Evolutionary conservation across 768 basidiomycete species (phyloP), one percentile per base, ranked within the genome.

Genomic region (Tephrocybe sp.): DNA sequence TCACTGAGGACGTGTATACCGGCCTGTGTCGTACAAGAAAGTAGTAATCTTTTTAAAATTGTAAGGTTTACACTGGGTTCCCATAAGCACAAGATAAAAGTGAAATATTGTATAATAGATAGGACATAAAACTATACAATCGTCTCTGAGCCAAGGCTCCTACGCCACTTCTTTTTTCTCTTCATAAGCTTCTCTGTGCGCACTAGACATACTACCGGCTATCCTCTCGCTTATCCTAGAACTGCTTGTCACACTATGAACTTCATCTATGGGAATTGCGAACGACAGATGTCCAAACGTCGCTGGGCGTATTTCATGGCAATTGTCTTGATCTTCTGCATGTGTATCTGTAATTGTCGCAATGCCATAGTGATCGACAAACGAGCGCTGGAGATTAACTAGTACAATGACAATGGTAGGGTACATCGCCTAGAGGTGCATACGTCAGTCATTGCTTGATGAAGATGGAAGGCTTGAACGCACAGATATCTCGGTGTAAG

Each of bases 221-320:
- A 15, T 15, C 13, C 27, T 29, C 5, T 34, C 33, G 4, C 13
- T 34, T 7, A n/a, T 34, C 4, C 33, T n/a, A 7, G 13, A 4
- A 34, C 33, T 34, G 4, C 11, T 34, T 6, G 33, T 34, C 6
- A 11, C 6, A 15, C 42, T 44, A 7, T 22, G 27, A 8, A 44
- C 3, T 16, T 6, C 27, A 19, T n/a, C 24, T 1, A 44, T 13
- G 11, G n/a, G n/a, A n/a, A n/a, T n/a, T n/a, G 42, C 42, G 34
- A 50, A 50, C 1, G 49, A 50, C 5, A 50, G 49, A 25, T 45
- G 49, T 10, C 49, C 42, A 3, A 40, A 13, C 3, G 49, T 50
- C 11, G 49, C 49, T 10, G 49, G 42, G 13, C 43, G 49, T 15
- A 22, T 19, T 18, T 43, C 31, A 36, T 39, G 31, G 15, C 5